Conservation (phyloP, 129 eudicot genomes). For the Daucus carota region DH1_v3.0 NC_030385.2:35644001-35644500, state of each 20-base stretch:
- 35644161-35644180: neutral
- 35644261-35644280: neutral
- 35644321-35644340: neutral
- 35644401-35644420: too few species aligned
- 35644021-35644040: slow-evolving; percentile 54
- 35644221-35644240: neutral
- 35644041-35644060: slow-evolving; percentile 43
- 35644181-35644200: neutral
- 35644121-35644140: neutral
- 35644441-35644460: too few species aligned
- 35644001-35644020: slow-evolving; percentile 64
- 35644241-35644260: neutral
- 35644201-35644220: neutral
- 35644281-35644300: neutral
- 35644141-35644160: neutral
- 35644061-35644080: slow-evolving; percentile 51
- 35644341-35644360: too few species aligned
- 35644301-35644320: too few species aligned
- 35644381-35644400: too few species aligned
- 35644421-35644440: too few species aligned
- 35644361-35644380: too few species aligned
- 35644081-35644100: neutral
- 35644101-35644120: neutral
- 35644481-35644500: neutral
- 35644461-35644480: too few species aligned